Evolutionary conservation across 1,139 yeast species (phyloP).

Genomic region (Magnusiomyces suaveolens): DNA sequence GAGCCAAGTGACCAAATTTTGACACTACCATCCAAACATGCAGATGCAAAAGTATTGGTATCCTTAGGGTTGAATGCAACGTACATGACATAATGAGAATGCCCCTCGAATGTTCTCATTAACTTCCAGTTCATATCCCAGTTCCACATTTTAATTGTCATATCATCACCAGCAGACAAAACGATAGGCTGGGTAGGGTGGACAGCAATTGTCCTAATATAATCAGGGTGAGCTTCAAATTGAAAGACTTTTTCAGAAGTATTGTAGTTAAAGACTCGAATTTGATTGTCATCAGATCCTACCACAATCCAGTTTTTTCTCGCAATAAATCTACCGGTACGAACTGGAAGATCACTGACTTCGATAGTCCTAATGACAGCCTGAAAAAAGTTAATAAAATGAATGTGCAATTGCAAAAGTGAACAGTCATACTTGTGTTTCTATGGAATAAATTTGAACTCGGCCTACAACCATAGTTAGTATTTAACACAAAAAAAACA

Average conservation of each 20-base stretch:
- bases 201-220: constrained; percentile 83
- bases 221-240: constrained; percentile 97
- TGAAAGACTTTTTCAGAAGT: constrained; percentile 79
- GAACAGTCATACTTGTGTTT: constrained; percentile 42
- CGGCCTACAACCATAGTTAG: constrained; percentile 30
- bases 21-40: constrained; percentile 90
- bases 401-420: constrained; percentile 22
- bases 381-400: constrained; percentile 20
- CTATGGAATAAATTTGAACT: constrained; percentile 89
- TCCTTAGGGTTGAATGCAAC: constrained; percentile 95
- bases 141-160: constrained; percentile 88
- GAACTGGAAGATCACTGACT: constrained; percentile 88
- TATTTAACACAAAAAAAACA: neutral
- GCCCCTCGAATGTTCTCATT: constrained; percentile 90
- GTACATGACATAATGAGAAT: constrained; percentile 90
- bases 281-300: constrained; percentile 90
- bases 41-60: constrained; percentile 94
- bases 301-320: constrained; percentile 96
- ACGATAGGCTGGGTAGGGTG: constrained; percentile 90
- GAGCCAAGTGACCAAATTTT: constrained; percentile 95
- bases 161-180: constrained; percentile 85
- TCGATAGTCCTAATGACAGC: constrained; percentile 61
- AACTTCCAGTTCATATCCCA: constrained; percentile 86
- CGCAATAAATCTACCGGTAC: constrained; percentile 91
- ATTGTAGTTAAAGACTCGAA: constrained; percentile 87